phyloP scores from a whole-genome alignment of 768 basidiomycete genomes.

The Clitopilus passeckerianus region DNA sequence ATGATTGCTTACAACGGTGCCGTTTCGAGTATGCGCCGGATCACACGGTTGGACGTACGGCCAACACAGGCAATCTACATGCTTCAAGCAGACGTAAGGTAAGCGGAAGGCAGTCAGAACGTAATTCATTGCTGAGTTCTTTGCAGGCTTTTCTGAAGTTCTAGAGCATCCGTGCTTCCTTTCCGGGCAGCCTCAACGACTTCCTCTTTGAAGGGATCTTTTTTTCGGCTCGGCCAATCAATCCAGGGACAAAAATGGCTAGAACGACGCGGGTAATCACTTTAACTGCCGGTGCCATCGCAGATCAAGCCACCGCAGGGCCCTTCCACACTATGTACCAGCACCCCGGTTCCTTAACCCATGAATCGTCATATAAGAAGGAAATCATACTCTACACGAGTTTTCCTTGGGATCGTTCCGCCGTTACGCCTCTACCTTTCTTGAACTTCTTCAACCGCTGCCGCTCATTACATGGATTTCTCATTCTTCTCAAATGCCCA shows the following conservation, averaged over 20 bases:
- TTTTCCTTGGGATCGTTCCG: neutral
- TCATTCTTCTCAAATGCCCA: neutral
- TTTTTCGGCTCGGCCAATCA: neutral
- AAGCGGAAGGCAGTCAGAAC: neutral
- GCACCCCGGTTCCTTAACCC: neutral
- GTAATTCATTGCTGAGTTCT: neutral
- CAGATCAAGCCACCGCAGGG: neutral
- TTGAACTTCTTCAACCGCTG: neutral
- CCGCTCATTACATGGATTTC: neutral
- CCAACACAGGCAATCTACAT: neutral
- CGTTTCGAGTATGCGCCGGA: neutral
- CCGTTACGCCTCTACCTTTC: neutral
- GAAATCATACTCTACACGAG: neutral
- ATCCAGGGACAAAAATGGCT: neutral
- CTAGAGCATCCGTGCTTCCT: neutral
- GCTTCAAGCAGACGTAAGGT: neutral
- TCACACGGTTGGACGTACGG: neutral
- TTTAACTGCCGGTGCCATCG: conserved; percentile 1
- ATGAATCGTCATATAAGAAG: neutral
- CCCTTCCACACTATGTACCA: neutral
- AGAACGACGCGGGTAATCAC: neutral
- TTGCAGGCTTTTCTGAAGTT: neutral
- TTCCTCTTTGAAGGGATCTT: neutral
- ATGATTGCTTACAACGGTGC: neutral
- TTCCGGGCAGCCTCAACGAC: neutral